These are phyloP conservation scores for Aurifilum marmelostoma DNA, from an alignment of 2,329 filamentous ascomycete genomes.

Conservation along the genomic window DNA sequence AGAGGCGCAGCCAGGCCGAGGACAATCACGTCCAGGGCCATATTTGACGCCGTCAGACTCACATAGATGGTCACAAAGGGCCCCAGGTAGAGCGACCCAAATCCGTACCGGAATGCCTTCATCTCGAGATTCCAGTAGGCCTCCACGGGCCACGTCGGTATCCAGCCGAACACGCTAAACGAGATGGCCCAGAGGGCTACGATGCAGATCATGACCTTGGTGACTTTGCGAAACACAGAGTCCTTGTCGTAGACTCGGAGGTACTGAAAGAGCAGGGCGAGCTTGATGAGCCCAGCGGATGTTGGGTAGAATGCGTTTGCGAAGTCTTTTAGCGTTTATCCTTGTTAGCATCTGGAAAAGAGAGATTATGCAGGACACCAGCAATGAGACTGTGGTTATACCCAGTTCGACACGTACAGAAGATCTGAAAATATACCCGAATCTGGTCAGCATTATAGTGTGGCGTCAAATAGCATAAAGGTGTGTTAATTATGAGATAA, in stretches of 20 bases:
- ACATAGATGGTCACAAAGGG: constrained; percentile 37
- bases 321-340: constrained; percentile 15
- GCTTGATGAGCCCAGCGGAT: constrained; percentile 32
- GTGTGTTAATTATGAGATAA: neutral
- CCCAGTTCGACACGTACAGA: constrained; percentile 10
- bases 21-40: constrained; percentile 38
- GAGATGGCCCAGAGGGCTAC: constrained; percentile 37
- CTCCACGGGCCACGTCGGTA: constrained; percentile 38
- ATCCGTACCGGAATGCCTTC: constrained; percentile 35
- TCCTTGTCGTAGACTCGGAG: constrained; percentile 30
- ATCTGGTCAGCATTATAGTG: neutral
- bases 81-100: constrained; percentile 35
- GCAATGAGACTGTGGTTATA: neutral
- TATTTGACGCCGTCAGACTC: constrained; percentile 38
- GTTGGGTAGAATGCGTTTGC: constrained; percentile 31
- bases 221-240: constrained; percentile 28
- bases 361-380: neutral
- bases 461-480: neutral
- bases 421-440: constrained; percentile 16
- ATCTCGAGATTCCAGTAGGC: constrained; percentile 38
- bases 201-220: constrained; percentile 33
- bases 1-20: constrained; percentile 39
- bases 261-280: constrained; percentile 33
- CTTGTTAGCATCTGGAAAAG: neutral
- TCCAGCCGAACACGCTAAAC: constrained; percentile 39